A percentile compares a stretch with the other conserved stretches of the same genome.
Evolutionary conservation across 73 alveolate species (phyloP).

Genomic region (Paramecium tetraurelia): DNA sequence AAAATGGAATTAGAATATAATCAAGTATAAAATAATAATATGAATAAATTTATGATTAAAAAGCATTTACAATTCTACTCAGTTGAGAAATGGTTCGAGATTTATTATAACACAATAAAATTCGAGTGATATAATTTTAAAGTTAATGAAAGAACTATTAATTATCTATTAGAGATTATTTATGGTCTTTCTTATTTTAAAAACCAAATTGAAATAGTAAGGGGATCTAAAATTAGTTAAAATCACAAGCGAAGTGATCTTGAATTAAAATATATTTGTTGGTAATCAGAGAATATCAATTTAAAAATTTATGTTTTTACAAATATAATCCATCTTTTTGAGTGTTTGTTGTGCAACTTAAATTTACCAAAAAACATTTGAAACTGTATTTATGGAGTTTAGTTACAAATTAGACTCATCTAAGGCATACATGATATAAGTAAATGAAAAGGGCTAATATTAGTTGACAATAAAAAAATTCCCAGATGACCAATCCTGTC

Average conservation of each 20-base stretch:
- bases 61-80: too few relatives aligned
- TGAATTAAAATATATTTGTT: background rate
- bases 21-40: too few relatives aligned
- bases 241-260: background rate
- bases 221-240: background rate
- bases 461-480: background rate
- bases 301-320: background rate
- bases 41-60: too few relatives aligned
- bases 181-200: background rate
- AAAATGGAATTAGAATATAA: too few relatives aligned
- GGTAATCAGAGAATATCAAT: background rate
- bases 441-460: background rate
- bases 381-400: background rate
- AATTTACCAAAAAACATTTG: background rate
- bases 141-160: too few relatives aligned
- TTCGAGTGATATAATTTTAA: too few relatives aligned
- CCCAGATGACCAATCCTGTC: background rate
- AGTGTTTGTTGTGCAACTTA: background rate
- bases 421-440: background rate
- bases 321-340: background rate
- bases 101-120: too few relatives aligned
- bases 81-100: too few relatives aligned
- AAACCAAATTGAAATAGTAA: background rate
- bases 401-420: background rate
- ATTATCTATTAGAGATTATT: too few relatives aligned